Percentiles rank a stretch among this genome's conserved stretches.
These are phyloP conservation scores for Kwoniella botswanensis DNA, from an alignment of 768 basidiomycete species.

Conservation along the genomic window DNA sequence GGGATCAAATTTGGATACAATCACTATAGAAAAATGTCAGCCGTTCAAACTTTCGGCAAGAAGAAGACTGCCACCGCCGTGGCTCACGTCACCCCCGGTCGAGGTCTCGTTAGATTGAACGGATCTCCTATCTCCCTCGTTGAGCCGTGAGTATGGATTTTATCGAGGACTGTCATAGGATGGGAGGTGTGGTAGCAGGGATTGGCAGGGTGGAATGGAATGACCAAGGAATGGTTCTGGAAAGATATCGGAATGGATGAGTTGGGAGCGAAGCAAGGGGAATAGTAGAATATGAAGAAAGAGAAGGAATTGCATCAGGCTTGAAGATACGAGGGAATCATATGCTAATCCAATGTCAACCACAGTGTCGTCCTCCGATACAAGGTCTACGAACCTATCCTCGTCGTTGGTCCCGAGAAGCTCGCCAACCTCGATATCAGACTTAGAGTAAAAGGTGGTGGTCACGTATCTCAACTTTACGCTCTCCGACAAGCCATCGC, in stretches of 20 bases:
- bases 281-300: too few relatives aligned
- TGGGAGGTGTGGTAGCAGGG: background rate
- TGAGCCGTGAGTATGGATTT: slow-evolving; percentile 65
- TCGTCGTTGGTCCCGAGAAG: slow-evolving; percentile 87
- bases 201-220: background rate
- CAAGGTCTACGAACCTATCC: slow-evolving; percentile 97
- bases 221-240: too few relatives aligned
- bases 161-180: background rate
- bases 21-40: slow-evolving; percentile 59
- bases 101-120: slow-evolving; percentile 94
- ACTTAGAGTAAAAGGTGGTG: slow-evolving; percentile 97
- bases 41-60: slow-evolving; percentile 99
- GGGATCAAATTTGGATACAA: background rate
- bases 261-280: too few relatives aligned
- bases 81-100: slow-evolving; percentile 93
- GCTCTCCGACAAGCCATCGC: slow-evolving; percentile 98
- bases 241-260: too few relatives aligned
- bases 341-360: slow-evolving; percentile 8
- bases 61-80: slow-evolving; percentile 99
- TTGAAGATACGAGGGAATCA: too few relatives aligned
- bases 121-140: slow-evolving; percentile 95
- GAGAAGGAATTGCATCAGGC: too few relatives aligned
- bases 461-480: slow-evolving; percentile 98
- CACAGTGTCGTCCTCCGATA: slow-evolving; percentile 75
- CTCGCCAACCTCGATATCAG: slow-evolving; percentile 91